phyloP scores from a whole-genome alignment of 139 green algal genomes.

The Chlamydomonas sphaeroides region DNA sequence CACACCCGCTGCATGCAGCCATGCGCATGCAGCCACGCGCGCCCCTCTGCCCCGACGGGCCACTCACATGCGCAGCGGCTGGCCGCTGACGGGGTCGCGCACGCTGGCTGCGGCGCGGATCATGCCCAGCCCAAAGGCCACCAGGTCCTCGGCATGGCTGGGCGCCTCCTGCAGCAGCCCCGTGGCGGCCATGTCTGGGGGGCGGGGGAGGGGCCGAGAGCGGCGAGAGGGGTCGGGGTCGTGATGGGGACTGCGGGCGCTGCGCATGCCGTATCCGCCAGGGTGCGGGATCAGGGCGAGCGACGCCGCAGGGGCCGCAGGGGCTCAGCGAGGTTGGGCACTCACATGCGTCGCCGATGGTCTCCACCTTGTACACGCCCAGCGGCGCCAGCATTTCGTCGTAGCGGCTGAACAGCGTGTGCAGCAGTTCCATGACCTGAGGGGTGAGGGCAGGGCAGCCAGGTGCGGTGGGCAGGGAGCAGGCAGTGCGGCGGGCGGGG shows the following conservation, averaged over 20 bases:
- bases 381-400: conserved; percentile 38
- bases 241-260: no score
- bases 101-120: conserved; percentile 14
- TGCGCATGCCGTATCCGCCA: no score
- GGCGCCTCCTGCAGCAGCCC: conserved; percentile 24
- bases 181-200: conserved; percentile 41
- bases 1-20: no score
- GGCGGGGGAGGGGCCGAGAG: background rate
- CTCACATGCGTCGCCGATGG: conserved; percentile 48
- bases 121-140: conserved; percentile 32
- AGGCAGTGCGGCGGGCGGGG: no score
- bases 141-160: conserved; percentile 30
- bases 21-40: no score
- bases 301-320: no score
- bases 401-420: conserved; percentile 49
- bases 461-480: no score
- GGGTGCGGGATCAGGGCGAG: no score
- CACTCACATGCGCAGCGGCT: conserved; percentile 28
- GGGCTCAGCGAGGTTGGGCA: no score
- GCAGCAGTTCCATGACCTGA: conserved; percentile 40
- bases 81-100: conserved; percentile 7
- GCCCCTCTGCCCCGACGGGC: no score
- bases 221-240: no score
- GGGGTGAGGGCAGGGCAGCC: background rate
- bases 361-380: conserved; percentile 47